Conservation (phyloP, 75 land plant genomes). For the Isoetes taiwanensis region DNA sequence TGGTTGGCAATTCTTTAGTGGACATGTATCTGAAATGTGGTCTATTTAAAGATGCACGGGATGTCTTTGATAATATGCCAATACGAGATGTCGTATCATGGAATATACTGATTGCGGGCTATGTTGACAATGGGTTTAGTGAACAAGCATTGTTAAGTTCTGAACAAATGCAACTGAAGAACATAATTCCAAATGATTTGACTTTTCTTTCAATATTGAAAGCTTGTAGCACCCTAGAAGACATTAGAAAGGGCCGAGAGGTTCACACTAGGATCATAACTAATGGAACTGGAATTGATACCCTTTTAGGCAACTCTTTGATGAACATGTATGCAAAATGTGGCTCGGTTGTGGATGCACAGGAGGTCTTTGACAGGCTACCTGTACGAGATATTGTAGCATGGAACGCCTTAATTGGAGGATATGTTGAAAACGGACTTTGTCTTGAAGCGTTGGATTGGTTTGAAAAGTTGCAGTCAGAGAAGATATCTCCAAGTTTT, state of each 20-base stretch:
- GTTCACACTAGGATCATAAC: slow-evolving; percentile 13
- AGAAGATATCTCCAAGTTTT: too few relatives aligned
- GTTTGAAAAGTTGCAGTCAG: too few relatives aligned
- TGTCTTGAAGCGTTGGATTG: too few relatives aligned
- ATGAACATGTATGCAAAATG: slow-evolving; percentile 19
- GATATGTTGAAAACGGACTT: slow-evolving; percentile 17
- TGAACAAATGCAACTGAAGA: neutral
- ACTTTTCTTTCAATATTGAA: neutral
- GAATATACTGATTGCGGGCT: too few relatives aligned
- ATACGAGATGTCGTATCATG: too few relatives aligned
- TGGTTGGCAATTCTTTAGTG: too few relatives aligned
- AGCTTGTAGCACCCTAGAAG: neutral
- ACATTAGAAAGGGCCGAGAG: slow-evolving; percentile 16
- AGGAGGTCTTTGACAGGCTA: slow-evolving; percentile 10
- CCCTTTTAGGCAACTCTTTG: slow-evolving; percentile 17
- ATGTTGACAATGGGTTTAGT: neutral
- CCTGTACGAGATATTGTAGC: slow-evolving; percentile 2
- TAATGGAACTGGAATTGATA: slow-evolving; percentile 13
- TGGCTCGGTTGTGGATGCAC: slow-evolving; percentile 10
- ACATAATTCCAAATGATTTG: neutral
- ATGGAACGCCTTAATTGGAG: slow-evolving; percentile 25
- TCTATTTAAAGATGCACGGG: too few relatives aligned
- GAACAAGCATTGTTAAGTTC: neutral
- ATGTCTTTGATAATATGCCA: too few relatives aligned
- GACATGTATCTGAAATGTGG: too few relatives aligned